Evolutionary conservation across 345 rosid genomes (phyloP).

Genomic region (Kernera saxatilis): DNA sequence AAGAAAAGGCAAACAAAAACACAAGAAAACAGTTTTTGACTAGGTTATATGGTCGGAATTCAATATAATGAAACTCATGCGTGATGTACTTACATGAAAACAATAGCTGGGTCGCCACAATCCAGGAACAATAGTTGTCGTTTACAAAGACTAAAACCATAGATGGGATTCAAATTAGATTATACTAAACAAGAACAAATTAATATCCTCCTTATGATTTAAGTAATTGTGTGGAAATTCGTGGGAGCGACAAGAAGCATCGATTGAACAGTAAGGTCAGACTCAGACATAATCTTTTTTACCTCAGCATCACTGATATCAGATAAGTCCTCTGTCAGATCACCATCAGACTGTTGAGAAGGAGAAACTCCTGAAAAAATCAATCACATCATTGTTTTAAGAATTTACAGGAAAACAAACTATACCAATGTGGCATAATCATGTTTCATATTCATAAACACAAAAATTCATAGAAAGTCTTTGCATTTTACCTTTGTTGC

Average conservation of each 20-base stretch:
- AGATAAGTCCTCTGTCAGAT: constrained; percentile 19
- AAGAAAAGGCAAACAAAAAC: not conserved
- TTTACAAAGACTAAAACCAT: constrained; percentile 25
- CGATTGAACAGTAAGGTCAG: not conserved
- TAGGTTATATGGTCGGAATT: not conserved
- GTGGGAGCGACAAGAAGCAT: not conserved
- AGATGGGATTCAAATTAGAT: constrained; percentile 17
- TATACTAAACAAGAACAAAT: no score
- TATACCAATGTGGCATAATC: no score
- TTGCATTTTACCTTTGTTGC: constrained; percentile 18
- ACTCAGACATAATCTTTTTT: not conserved
- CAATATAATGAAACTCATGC: not conserved
- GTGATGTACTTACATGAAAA: constrained; percentile 21
- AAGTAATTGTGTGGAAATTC: not conserved
- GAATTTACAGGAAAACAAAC: not conserved
- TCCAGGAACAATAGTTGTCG: constrained; percentile 24
- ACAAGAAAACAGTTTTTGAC: not conserved
- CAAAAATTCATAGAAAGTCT: not conserved
- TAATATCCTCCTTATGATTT: not conserved
- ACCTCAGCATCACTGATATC: constrained; percentile 35
- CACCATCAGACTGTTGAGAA: not conserved
- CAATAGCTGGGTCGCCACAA: constrained; percentile 12
- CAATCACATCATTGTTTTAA: constrained; percentile 1
- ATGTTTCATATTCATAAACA: not conserved
- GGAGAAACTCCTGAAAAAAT: constrained; percentile 4